Evolutionary conservation across 345 rosid genomes (phyloP), one percentile per base, ranked within the genome.

Genomic region (Arabis hirsuta): DNA sequence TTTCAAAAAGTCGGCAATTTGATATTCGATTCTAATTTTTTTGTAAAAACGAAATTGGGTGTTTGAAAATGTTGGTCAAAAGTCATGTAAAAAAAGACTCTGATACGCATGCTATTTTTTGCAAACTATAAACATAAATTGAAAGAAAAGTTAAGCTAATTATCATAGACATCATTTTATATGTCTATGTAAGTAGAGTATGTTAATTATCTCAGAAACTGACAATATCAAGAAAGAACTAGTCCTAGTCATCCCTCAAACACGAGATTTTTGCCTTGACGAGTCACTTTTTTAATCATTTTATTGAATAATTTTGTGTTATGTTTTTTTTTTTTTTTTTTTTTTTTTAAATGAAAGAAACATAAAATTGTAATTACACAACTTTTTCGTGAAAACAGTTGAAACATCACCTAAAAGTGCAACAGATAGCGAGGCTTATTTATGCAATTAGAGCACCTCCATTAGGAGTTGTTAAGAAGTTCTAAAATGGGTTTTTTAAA

Each of bases 351-450:
- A 67, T 19, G 36, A 74, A 74, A 43, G 62, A 67, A 59, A 51
- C 60, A 43, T 0, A 41, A 39, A 27, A 12, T 3, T 4, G 7
- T 20, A 32, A 59, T 60, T 9, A 67, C 56, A 67, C 63, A 67
- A 26, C 55, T 44, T 74, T 74, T 32, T 67, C 73, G 69, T 67
- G 78, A 67, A 67, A 67, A 68, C 78, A 61, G 73, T 67, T 67
- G 69, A 67, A 68, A 20, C 55, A 73, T 42, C 61, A 67, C 39
- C 66, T 41, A 55, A 59, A 47, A 56, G 54, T 41, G 53, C 20
- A 60, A 27, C 60, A 27, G 19, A 57, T 19, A 4, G 67, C 9
- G 42, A 63, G 67, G 72, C 16, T 65, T 44, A 3, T 73, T 39
- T 29, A 29, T 22, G 1, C 24, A 22, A 5, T 29, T 27, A 27